A percentile compares a stretch with the other conserved stretches of the same genome.
Conservation (phyloP, 2,329 filamentous ascomycete genomes). For the Annulohypoxylon truncatum region DNA sequence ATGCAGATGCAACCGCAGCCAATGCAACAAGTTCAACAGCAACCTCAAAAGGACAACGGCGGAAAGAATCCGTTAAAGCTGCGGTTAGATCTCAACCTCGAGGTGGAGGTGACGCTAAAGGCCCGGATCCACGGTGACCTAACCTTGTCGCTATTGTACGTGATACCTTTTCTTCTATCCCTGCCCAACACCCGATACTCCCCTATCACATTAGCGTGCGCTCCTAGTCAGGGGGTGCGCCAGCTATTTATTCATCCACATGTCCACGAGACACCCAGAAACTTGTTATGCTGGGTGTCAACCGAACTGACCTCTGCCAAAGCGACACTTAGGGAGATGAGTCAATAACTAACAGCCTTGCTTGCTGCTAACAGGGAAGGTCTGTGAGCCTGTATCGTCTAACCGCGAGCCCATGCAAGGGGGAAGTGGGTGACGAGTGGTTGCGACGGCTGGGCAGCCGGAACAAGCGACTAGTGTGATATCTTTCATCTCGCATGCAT, state of each 20-base stretch:
- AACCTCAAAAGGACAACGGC: slow-evolving; percentile 50
- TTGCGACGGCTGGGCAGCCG: not conserved
- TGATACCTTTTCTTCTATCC: slow-evolving; percentile 32
- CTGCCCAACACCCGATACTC: not conserved
- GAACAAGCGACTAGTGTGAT: not conserved
- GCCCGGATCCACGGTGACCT: slow-evolving; percentile 87
- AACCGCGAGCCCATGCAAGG: slow-evolving; percentile 16
- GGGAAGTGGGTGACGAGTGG: not conserved
- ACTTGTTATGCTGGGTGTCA: slow-evolving; percentile 17
- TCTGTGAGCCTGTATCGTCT: slow-evolving; percentile 29
- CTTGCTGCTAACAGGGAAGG: slow-evolving; percentile 40
- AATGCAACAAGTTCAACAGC: slow-evolving; percentile 42
- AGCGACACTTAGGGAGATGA: slow-evolving; percentile 31
- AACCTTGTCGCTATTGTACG: slow-evolving; percentile 75
- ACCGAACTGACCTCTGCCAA: slow-evolving; percentile 30
- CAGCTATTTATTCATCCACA: not conserved
- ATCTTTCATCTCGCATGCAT: not conserved
- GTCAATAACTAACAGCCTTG: slow-evolving; percentile 37
- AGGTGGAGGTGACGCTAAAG: slow-evolving; percentile 87
- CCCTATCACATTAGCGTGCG: not conserved
- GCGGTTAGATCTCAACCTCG: slow-evolving; percentile 81
- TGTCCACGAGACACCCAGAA: slow-evolving; percentile 1
- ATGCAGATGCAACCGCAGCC: slow-evolving; percentile 39
- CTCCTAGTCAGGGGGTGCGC: slow-evolving; percentile 5
- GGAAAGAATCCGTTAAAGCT: slow-evolving; percentile 75